Evolutionary conservation across 495 filamentous ascomycete genomes (phyloP), one percentile per base, ranked within the genome.

Genomic region (Letharia columbiana): DNA sequence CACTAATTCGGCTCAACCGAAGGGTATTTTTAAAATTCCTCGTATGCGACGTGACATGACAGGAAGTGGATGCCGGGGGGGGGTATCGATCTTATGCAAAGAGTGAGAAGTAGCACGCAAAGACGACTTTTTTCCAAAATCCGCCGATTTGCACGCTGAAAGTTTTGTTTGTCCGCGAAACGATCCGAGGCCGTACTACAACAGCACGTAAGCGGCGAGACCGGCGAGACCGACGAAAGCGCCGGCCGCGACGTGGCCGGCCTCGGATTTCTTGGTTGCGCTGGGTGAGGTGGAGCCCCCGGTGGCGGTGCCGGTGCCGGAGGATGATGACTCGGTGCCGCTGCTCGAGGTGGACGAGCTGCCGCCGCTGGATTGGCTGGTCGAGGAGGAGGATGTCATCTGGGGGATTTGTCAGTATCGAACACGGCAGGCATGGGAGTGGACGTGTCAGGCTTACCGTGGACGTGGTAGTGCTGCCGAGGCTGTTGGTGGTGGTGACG

Each of bases 161-260:
- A 20, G 2, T 28, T 28, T 28, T 28, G 23, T 28, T 28, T 28
- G 23, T 28, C 23, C 23, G 23, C 23, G 23, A 28, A 28, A 28
- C 23, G 23, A 28, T 28, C 23, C 1, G 1, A 28, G 23, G 23
- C 23, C 23, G 23, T 40, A 37, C 5, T 70, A 73, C 63, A 72
- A 40, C 42, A 73, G 58, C 20, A 58, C 67, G 41, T 60, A 54
- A 45, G 71, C 71, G 42, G 67, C 69, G 15, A 73, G 20, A 62
- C 71, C 71, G 17, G 63, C 69, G 50, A 71, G 33, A 45, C 71
- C 71, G n/a, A 61, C 47, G 50, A 68, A 23, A 41, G 54, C 71
- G 17, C 65, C 67, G 12, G 50, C 65, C 10, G 69, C 69, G 39
- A 66, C 23, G 50, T 69, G 41, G 20, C 59, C 66, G 39, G 65